phyloP scores from a whole-genome alignment of 768 basidiomycete species.

The Lactarius sp. region DNA sequence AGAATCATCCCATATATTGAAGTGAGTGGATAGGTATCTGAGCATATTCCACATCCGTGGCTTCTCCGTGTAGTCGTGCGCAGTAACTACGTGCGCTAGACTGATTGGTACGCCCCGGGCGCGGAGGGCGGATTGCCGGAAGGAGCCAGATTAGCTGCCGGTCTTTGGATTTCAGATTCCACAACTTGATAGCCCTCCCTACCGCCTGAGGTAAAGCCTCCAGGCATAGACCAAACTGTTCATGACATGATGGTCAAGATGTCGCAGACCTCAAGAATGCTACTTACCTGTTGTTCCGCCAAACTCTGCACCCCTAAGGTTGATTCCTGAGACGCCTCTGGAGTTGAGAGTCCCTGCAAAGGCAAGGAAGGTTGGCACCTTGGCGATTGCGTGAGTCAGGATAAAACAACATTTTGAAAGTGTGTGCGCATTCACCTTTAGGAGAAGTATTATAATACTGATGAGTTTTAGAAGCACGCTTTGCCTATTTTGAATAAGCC shows the following conservation, averaged over 20 bases:
- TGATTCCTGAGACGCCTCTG: constrained; percentile 35
- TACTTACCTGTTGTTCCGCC: constrained; percentile 34
- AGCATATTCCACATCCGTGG: not conserved
- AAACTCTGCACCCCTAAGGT: constrained; percentile 34
- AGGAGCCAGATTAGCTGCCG: constrained; percentile 27
- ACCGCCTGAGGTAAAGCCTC: constrained; percentile 36
- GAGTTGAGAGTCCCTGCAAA: constrained; percentile 34
- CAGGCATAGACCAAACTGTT: constrained; percentile 43
- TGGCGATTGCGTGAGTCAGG: not conserved
- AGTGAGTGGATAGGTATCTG: constrained; percentile 5
- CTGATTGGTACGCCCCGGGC: constrained; percentile 34
- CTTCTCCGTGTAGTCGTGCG: not conserved
- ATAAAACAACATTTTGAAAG: not conserved
- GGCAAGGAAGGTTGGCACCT: constrained; percentile 38
- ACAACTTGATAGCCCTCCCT: constrained; percentile 38
- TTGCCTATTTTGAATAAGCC: constrained; percentile 56
- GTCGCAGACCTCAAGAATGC: not conserved
- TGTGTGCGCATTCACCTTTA: constrained; percentile 34
- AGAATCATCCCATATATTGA: not conserved
- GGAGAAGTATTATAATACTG: constrained; percentile 36
- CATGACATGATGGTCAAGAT: not conserved
- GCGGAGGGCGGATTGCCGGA: constrained; percentile 25
- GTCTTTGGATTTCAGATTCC: constrained; percentile 28
- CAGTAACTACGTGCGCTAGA: constrained; percentile 23
- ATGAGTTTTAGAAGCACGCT: constrained; percentile 52